Evolutionary conservation across 1,284 basidiomycete genomes (phyloP).

Genomic region (Puccinia sorghi): DNA sequence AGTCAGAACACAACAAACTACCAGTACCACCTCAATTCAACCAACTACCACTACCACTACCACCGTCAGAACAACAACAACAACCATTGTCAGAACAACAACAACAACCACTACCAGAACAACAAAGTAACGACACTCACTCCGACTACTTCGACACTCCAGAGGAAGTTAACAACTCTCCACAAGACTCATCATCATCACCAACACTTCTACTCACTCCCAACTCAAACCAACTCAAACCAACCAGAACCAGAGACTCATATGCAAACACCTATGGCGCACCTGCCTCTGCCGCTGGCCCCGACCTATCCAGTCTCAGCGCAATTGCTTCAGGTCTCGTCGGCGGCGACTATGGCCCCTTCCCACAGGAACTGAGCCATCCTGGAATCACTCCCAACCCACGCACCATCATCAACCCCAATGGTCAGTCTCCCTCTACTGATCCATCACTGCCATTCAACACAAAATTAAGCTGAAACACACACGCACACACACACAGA

Average conservation of each 20-base stretch:
- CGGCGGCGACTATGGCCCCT: constrained; percentile 40
- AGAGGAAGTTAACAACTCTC: not conserved
- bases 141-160: constrained; percentile 9
- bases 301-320: constrained; percentile 28
- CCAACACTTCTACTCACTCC: not conserved
- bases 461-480: not conserved
- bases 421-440: not conserved
- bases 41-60: not conserved
- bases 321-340: constrained; percentile 38
- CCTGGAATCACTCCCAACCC: constrained; percentile 10
- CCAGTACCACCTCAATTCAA: constrained; percentile 12
- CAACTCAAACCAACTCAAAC: not conserved
- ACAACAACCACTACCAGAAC: not conserved
- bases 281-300: constrained; percentile 11
- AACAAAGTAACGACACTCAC: not conserved
- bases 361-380: constrained; percentile 29
- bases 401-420: not conserved
- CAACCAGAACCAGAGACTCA: constrained; percentile 9
- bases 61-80: not conserved
- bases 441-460: not conserved
- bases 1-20: not conserved
- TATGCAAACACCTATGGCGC: constrained; percentile 37
- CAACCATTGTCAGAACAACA: not conserved
- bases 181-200: constrained; percentile 13
- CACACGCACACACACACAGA: not conserved